These are phyloP conservation scores for Plasmodium fragile DNA, from an alignment of 169 alveolate genomes.

Conservation along the genomic window DNA sequence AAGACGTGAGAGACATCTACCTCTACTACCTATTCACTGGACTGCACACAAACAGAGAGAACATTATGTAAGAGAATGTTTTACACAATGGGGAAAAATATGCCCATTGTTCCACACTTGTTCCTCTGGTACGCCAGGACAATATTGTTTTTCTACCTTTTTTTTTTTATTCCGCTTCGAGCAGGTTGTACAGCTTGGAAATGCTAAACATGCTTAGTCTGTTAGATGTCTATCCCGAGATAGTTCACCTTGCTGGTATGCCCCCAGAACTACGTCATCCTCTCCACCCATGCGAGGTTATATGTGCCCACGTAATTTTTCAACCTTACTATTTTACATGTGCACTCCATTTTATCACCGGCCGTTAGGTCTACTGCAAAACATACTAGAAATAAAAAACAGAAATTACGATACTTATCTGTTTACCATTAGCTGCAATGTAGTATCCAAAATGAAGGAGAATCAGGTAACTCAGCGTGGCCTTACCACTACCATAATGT, in stretches of 20 bases:
- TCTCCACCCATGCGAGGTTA: background rate
- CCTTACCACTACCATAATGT: background rate
- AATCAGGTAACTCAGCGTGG: conserved; percentile 6
- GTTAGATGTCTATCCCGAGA: conserved; percentile 18
- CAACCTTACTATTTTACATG: background rate
- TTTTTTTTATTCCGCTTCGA: background rate
- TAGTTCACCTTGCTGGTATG: conserved; percentile 36
- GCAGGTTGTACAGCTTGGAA: conserved; percentile 21
- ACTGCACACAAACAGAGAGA: conserved; percentile 39
- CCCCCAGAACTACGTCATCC: background rate
- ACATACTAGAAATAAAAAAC: conserved; percentile 50
- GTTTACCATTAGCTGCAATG: conserved; percentile 44
- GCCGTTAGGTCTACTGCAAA: conserved; percentile 38
- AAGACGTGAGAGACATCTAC: conserved; percentile 56
- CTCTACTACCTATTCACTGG: conserved; percentile 64
- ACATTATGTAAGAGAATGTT: conserved; percentile 17
- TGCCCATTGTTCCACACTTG: background rate
- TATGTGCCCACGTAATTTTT: background rate
- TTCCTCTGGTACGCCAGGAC: background rate
- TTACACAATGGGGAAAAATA: background rate
- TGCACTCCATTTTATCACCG: background rate
- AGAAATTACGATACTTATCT: conserved; percentile 28
- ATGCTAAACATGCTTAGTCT: conserved; percentile 41
- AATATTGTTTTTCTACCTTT: conserved; percentile 1
- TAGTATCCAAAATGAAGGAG: conserved; percentile 11